These are phyloP conservation scores for Trebouxiophyceae sp. DNA, from an alignment of 163 green algal genomes.

Conservation along the genomic window DNA sequence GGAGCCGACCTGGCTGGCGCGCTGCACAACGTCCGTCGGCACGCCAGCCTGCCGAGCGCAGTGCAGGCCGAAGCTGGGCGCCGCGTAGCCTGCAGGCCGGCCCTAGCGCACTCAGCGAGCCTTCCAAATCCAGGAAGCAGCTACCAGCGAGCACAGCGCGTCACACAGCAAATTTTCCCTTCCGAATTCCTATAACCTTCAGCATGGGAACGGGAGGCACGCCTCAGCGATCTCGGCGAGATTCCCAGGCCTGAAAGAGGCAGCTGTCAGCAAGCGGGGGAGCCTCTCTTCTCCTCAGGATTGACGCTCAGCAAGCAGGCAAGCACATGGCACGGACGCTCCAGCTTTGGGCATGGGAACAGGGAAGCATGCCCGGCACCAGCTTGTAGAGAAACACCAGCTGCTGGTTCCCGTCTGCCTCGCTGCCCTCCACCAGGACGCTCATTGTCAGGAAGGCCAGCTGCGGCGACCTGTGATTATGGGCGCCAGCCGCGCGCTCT, in stretches of 20 bases:
- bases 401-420: too few species aligned
- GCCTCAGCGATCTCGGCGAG: not conserved
- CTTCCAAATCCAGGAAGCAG: not conserved
- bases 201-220: not conserved
- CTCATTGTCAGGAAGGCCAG: constrained; percentile 66
- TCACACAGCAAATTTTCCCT: not conserved
- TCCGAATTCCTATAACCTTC: not conserved
- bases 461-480: too few species aligned
- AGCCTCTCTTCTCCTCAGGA: too few species aligned
- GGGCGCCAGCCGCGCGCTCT: too few species aligned
- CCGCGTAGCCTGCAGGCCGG: constrained; percentile 37
- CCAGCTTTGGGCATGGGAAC: too few species aligned
- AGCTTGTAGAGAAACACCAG: constrained; percentile 77
- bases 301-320: too few species aligned
- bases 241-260: not conserved
- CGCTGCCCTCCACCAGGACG: constrained; percentile 32
- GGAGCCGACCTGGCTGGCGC: constrained; percentile 11
- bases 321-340: too few species aligned
- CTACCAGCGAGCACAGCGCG: not conserved
- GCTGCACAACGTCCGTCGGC: constrained; percentile 12
- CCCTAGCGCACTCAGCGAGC: not conserved
- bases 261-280: too few species aligned
- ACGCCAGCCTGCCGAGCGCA: constrained; percentile 51
- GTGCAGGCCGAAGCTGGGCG: constrained; percentile 64
- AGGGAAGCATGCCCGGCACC: too few species aligned